Evolutionary conservation across 306 rosid genomes (phyloP), one percentile per base, ranked within the genome.

Genomic region (Citrullus amarus): DNA sequence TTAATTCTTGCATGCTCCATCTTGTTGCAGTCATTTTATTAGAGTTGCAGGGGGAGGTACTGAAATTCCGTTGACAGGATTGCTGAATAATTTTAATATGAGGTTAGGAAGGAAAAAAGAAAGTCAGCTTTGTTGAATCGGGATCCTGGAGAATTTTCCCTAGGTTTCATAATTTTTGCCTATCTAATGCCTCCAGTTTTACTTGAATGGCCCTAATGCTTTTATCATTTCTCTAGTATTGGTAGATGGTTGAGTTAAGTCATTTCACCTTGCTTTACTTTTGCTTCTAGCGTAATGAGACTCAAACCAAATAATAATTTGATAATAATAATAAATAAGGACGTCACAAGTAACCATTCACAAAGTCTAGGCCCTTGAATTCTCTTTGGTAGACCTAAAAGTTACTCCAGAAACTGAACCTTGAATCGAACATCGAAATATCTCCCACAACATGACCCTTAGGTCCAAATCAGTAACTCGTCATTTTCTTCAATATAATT

Each of bases 391-490:
- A 81, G 80, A 4, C 80, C 84, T 50, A 81, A 65, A 51, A 81
- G 46, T 17, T 76, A 81, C 14, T 22, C 78, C 80, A 20, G 80
- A 76, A n/a, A 82, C 84, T 58, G 71, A 46, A 78, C 81, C 79
- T 78, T 78, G 79, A 82, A 78, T 59, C 81, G 36, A 66, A 82
- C 84, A 44, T 73, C 78, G 15, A 74, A 77, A 81, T 77, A 76
- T 67, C 81, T 69, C 81, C 81, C 77, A 65, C 81, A 2, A 77
- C 78, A 17, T 81, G 62, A 16, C 84, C 70, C 77, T 66, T 76
- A 18, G 80, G 84, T 56, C 81, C 84, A 25, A 77, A 81, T 77
- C 81, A 76, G 53, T 55, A 81, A 77, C 71, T 76, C 84, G 9
- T 81, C 84, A 46, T 81, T 68, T 81, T 77, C 81, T 59, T 77